These are phyloP conservation scores for Pseudonitzschia multiseries DNA, from an alignment of 108 stramenopile species.

Conservation along the genomic window DNA sequence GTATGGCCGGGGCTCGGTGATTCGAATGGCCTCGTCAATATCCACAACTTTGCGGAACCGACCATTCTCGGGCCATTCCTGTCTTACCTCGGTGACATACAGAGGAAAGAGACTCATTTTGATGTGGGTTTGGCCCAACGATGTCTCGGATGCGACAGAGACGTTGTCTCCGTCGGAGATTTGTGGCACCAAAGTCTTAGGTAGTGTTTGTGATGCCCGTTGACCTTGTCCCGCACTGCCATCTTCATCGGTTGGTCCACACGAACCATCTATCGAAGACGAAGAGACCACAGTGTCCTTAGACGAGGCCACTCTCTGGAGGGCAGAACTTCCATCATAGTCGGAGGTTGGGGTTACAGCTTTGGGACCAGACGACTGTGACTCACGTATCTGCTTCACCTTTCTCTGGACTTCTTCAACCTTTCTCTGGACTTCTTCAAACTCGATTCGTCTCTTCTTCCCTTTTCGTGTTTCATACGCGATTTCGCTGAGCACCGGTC, in stretches of 20 bases:
- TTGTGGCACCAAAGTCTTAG: not conserved
- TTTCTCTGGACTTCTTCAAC: too few relatives aligned
- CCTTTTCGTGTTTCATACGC: slow-evolving; percentile 84
- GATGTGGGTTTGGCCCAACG: slow-evolving; percentile 49
- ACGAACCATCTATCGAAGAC: not conserved
- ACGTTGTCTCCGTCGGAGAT: slow-evolving; percentile 17
- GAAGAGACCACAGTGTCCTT: not conserved
- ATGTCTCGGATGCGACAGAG: slow-evolving; percentile 46
- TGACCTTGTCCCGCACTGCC: not conserved
- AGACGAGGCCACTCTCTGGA: not conserved
- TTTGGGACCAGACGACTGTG: not conserved
- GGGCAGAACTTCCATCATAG: not conserved
- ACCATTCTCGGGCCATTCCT: slow-evolving; percentile 85
- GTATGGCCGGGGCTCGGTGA: slow-evolving; percentile 64
- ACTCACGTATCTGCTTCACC: slow-evolving; percentile 13
- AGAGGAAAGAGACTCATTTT: slow-evolving; percentile 79
- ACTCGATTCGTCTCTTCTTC: slow-evolving; percentile 58
- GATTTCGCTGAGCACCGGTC: slow-evolving; percentile 61
- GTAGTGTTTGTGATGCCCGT: not conserved
- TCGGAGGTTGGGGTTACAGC: not conserved
- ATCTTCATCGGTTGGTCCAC: not conserved
- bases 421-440: slow-evolving; percentile 40
- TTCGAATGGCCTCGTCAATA: slow-evolving; percentile 77
- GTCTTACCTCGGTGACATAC: slow-evolving; percentile 76
- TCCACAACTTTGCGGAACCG: slow-evolving; percentile 70